Percentiles rank a stretch among this genome's conserved stretches.
Evolutionary conservation across 768 basidiomycete species (phyloP).

Genomic region (Suillus clintonianus): DNA sequence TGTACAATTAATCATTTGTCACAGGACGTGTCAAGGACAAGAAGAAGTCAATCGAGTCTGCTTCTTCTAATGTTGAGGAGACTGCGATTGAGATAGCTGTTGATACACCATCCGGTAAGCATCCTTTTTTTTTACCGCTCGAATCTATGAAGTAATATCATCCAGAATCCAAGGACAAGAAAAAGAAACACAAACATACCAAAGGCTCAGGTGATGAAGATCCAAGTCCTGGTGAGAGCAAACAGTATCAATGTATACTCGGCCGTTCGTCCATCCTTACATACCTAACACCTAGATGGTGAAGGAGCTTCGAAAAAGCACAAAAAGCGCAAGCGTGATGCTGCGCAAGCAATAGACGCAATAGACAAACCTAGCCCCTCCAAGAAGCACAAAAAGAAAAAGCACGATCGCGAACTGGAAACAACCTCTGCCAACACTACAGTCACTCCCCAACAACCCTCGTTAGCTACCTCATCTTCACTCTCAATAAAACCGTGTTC

Average conservation of each 20-base stretch:
- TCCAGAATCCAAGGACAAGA: constrained; percentile 11
- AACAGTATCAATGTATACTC: neutral
- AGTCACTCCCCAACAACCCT: constrained; percentile 18
- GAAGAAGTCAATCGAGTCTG: constrained; percentile 1
- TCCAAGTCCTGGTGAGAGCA: neutral
- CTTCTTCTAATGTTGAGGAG: neutral
- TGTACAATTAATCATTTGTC: neutral
- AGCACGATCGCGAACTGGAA: constrained; percentile 13
- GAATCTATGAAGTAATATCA: neutral
- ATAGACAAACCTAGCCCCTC: constrained; percentile 10
- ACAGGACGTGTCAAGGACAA: constrained; percentile 16
- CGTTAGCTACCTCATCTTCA: constrained; percentile 15
- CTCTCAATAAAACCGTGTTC: constrained; percentile 27
- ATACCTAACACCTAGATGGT: neutral
- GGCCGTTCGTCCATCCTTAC: neutral
- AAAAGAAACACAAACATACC: constrained; percentile 12
- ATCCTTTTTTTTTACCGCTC: neutral
- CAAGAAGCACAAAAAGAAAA: constrained; percentile 31
- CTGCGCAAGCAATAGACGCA: constrained; percentile 2
- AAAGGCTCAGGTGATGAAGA: neutral
- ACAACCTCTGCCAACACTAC: constrained; percentile 7
- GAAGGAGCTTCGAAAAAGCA: constrained; percentile 11
- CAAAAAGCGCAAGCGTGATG: constrained; percentile 26
- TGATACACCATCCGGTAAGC: constrained; percentile 3
- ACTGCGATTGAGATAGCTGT: neutral